phyloP scores from a whole-genome alignment of 257 asterid genomes.

The Nicotiana paniculata region DNA sequence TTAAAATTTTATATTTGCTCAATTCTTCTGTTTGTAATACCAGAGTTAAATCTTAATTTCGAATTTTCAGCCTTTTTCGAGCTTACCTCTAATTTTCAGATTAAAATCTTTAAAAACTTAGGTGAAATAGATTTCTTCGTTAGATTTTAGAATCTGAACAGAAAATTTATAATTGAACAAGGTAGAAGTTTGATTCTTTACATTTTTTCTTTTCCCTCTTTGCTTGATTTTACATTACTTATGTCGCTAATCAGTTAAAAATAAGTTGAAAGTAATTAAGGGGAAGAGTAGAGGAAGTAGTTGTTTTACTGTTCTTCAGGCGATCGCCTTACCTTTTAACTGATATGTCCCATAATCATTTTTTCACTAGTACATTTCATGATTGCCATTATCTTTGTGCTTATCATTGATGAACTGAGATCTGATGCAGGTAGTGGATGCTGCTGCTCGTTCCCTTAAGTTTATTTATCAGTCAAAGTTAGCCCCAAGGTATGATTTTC shows the following conservation, averaged over 20 bases:
- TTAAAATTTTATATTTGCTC: not conserved
- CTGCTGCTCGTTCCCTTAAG: slow-evolving; percentile 88
- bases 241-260: not conserved
- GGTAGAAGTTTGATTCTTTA: not conserved
- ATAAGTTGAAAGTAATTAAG: not conserved
- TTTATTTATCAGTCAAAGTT: slow-evolving; percentile 80
- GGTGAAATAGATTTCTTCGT: not conserved
- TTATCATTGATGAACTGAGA: not conserved
- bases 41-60: not conserved
- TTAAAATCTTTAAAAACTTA: not conserved
- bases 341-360: not conserved
- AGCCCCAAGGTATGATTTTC: slow-evolving; percentile 77
- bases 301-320: not conserved
- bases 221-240: not conserved
- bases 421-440: slow-evolving; percentile 77
- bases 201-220: not conserved
- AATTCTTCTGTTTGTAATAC: not conserved
- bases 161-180: not conserved
- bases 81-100: not conserved
- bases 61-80: not conserved
- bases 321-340: not conserved
- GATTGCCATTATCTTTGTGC: not conserved
- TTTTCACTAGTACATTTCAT: not conserved
- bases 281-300: not conserved
- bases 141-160: not conserved